A percentile compares a stretch with the other conserved stretches of the same genome.
Conservation (phyloP, 1,139 yeast species). For the Saccharomyces hybrid region DNA sequence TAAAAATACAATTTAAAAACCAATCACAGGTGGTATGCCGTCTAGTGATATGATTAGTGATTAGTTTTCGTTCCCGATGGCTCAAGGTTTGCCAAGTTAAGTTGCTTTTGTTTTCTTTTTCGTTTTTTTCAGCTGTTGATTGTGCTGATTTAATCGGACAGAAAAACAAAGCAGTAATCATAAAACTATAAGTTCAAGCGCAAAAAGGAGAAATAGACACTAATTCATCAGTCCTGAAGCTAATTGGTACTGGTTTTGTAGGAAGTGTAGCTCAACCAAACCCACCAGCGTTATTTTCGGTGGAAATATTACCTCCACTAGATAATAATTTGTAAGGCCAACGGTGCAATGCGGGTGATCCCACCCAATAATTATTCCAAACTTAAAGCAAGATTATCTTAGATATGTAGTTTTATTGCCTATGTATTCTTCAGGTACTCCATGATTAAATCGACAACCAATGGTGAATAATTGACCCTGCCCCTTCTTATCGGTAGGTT, state of each 20-base stretch:
- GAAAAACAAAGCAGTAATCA: not conserved
- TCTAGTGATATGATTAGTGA: not conserved
- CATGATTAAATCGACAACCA: constrained; percentile 35
- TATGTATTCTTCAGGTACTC: constrained; percentile 1
- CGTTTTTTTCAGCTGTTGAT: not conserved
- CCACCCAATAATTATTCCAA: not conserved
- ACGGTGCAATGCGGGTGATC: not conserved
- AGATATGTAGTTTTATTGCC: not conserved
- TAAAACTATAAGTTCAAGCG: not conserved
- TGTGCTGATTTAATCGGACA: not conserved
- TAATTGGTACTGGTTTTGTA: not conserved
- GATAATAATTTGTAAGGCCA: not conserved
- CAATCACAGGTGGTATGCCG: not conserved
- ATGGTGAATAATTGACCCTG: constrained; percentile 50
- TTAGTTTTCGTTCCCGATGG: not conserved
- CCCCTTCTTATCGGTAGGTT: constrained; percentile 41
- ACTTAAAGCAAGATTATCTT: not conserved
- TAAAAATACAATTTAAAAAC: not conserved
- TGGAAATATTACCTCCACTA: not conserved
- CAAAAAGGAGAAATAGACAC: not conserved
- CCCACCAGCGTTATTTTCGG: too few species aligned
- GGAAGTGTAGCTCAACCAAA: not conserved
- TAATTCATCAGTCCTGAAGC: not conserved
- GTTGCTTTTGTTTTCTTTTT: not conserved
- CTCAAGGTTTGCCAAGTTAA: not conserved